Evolutionary conservation across 2,329 filamentous ascomycete species (phyloP), one percentile per base, ranked within the genome.

Genomic region (Calcarisporium arbuscula): DNA sequence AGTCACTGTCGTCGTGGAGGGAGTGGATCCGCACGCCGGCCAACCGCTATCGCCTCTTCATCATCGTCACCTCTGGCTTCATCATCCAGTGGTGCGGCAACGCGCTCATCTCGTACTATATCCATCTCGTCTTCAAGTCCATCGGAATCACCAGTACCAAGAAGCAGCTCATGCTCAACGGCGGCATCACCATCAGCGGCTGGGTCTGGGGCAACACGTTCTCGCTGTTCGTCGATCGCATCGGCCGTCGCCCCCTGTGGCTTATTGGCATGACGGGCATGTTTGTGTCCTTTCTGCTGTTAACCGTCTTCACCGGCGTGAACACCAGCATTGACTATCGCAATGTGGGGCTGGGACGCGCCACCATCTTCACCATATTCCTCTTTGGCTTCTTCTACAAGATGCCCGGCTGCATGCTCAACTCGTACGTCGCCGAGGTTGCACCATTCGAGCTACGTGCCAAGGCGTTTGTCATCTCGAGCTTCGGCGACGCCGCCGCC

Each of bases 231-330:
- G 32, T 36, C 18, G 34, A 36, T 18, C 30, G 28, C 3, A 32
- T 36, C 20, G 34, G 34, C 17, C 34, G 34, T 6, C 34, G 28
- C 29, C 34, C 34, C 2, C 16, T 36, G 28, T 36, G 34, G 34
- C 28, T 36, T n/a, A 36, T 36, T 36, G 34, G 34, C 15, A 36
- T 36, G 34, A 32, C 28, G 20, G 34, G 34, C 22, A 36, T 36
- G 34, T 36, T 36, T 21, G 28, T 36, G 10, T 14, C 34, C 4
- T 36, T 36, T n/a, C 18, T 36, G 17, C 15, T 36, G 21, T 29
- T 36, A n/a, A 36, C 34, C 4, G 22, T 36, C 9, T 36, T 36
- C 21, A 32, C 34, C 4, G 34, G 28, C 9, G 34, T 36, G 20
- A 36, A 36, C n/a, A 32, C 34, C 8, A 23, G 34, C 22, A 18